Conservation (phyloP, 192 early-diverging fungal genomes). For the Podila epigama region DNA sequence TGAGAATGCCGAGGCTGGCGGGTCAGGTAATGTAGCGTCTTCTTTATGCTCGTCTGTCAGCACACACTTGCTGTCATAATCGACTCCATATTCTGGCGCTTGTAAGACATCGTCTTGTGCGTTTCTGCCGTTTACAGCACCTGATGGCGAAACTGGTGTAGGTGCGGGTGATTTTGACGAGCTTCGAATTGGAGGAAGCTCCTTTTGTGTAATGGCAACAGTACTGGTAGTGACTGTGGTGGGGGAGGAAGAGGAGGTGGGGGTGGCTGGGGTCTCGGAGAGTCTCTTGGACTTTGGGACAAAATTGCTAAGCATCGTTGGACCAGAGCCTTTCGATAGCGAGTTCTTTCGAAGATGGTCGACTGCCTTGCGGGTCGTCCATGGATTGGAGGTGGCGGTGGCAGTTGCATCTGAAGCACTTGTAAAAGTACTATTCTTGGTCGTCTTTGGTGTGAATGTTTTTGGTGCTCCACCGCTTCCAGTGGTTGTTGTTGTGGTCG, state of each 20-base stretch:
- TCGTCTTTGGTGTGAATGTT: not conserved
- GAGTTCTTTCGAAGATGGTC: slow-evolving; percentile 5
- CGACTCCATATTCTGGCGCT: not conserved
- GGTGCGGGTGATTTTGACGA: too few species aligned
- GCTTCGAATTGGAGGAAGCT: slow-evolving; percentile 25
- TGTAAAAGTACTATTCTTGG: not conserved
- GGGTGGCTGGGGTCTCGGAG: not conserved
- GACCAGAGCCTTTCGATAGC: slow-evolving; percentile 4
- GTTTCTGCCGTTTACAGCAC: not conserved
- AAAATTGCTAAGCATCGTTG: not conserved
- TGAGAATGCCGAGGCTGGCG: not conserved
- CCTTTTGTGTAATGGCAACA: slow-evolving; percentile 14
- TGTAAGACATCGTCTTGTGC: not conserved
- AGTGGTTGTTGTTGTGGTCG: not conserved
- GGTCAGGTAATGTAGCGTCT: not conserved
- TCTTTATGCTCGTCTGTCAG: slow-evolving; percentile 16
- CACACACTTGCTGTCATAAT: slow-evolving; percentile 36
- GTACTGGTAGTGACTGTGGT: too few species aligned
- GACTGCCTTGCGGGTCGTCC: slow-evolving; percentile 30
- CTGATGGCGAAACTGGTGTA: not conserved
- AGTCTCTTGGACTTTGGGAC: slow-evolving; percentile 3
- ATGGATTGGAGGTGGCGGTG: slow-evolving; percentile 13
- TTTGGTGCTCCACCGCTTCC: not conserved
- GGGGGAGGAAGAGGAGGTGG: not conserved
- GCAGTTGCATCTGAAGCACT: not conserved